These are phyloP conservation scores for Fusarium sp. DNA, from an alignment of 2,329 filamentous ascomycete genomes.

Conservation along the genomic window DNA sequence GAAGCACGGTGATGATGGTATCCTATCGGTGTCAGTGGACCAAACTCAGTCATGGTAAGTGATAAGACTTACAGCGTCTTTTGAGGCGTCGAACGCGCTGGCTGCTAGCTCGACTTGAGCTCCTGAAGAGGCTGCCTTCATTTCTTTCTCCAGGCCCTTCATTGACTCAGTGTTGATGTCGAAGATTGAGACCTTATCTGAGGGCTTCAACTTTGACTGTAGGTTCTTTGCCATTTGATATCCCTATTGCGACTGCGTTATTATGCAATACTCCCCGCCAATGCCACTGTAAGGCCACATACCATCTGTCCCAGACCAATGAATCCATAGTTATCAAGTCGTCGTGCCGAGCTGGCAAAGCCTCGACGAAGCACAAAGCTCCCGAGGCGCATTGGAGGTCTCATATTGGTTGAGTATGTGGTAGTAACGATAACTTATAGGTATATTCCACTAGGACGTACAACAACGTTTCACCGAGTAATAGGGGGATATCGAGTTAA, in stretches of 20 bases:
- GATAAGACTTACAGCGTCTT: slow-evolving; percentile 63
- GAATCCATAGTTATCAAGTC: slow-evolving; percentile 69
- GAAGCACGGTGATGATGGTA: slow-evolving; percentile 88
- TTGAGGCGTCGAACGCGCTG: slow-evolving; percentile 63
- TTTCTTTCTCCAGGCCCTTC: slow-evolving; percentile 62
- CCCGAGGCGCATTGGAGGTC: slow-evolving; percentile 44
- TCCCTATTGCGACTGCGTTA: slow-evolving; percentile 56
- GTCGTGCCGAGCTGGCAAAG: slow-evolving; percentile 64
- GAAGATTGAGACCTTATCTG: slow-evolving; percentile 66
- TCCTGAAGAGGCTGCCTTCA: slow-evolving; percentile 59
- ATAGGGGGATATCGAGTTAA: neutral
- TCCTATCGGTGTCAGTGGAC: slow-evolving; percentile 67
- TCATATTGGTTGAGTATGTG: slow-evolving; percentile 25
- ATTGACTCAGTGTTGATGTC: slow-evolving; percentile 68
- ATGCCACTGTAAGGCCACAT: slow-evolving; percentile 28
- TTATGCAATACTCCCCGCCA: neutral
- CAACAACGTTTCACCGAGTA: neutral
- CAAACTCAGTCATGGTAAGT: neutral
- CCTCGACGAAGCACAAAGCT: slow-evolving; percentile 57
- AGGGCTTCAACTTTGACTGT: slow-evolving; percentile 66
- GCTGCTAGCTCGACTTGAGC: slow-evolving; percentile 61
- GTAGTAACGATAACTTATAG: neutral
- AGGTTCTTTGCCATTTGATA: slow-evolving; percentile 75
- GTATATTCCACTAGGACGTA: neutral
- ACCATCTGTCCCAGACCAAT: slow-evolving; percentile 74